phyloP scores from a whole-genome alignment of 176 grass and related monocot genomes.

The Dendrocalamus sinicus region DNA sequence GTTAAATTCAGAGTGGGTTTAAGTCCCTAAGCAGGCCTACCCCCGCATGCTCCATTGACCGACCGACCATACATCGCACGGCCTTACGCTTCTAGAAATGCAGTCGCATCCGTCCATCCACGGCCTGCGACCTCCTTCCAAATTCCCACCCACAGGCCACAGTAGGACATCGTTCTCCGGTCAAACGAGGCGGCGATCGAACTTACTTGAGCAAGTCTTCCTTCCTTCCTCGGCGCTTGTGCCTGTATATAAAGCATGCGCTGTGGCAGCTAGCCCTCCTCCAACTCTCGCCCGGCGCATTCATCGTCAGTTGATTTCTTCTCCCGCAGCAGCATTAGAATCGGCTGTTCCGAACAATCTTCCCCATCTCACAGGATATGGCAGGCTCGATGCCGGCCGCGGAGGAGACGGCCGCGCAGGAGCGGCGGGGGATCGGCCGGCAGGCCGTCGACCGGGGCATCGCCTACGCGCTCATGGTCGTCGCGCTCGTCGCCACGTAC shows the following conservation, averaged over 20 bases:
- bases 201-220: slow-evolving; percentile 5
- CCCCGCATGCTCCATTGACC: neutral
- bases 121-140: neutral
- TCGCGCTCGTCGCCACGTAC: slow-evolving; percentile 66
- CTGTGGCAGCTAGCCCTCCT: neutral
- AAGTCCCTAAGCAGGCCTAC: no score
- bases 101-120: neutral
- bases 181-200: slow-evolving; percentile 46
- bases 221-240: neutral
- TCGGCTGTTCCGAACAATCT: neutral
- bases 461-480: slow-evolving; percentile 66
- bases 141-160: neutral
- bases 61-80: neutral
- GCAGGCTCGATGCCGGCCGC: neutral
- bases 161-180: neutral
- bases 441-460: slow-evolving; percentile 64
- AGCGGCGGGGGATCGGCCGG: slow-evolving; percentile 38
- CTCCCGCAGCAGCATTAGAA: neutral
- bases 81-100: neutral
- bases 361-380: neutral
- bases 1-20: no score
- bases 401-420: slow-evolving; percentile 28
- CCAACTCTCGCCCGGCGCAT: neutral
- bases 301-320: neutral
- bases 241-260: neutral